Base-by-base conservation (phyloP, 1,139 yeast genomes). In the Geotrichum carabidarum region DNA sequence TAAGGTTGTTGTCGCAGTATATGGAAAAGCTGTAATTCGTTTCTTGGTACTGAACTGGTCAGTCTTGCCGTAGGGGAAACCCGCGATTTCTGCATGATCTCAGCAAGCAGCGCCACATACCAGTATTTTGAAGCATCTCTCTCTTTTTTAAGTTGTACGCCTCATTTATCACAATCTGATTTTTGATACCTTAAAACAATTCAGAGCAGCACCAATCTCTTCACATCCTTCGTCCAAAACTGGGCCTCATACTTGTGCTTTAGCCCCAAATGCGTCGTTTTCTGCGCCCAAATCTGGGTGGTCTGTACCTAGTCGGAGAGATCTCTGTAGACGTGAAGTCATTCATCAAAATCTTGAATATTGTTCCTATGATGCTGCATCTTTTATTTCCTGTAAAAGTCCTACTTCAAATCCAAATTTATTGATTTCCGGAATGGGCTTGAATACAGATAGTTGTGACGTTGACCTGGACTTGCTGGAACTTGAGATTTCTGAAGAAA, bases 21-120 rank as follows among this genome's bases (percentile, higher is more conserved):
- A 90, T 64, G 89, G 89, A 51, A 80, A 84, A 35, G 94, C 95
- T 31, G 94, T 96, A 5, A 90, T 88, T 71, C 96, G 4, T 85
- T 86, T 65, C 90, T 91, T 53, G 94, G 94, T 63, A 81, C 86
- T 53, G 95, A 87, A 71, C 76, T 86, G 65, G 84, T 85, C 57
- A 94, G 94, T 54, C 74, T 89, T 60, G 90, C 95, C 15, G 90
- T 95, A 37, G 89, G 94, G 14, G 96, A 89, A 71, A 82, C 95
- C 47, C 76, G 76, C 46, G 82, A 86, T 68, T 95, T 95, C 51
- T 76, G 85, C 68, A 77, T 75, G 63, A 73, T 85, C 8, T 75
- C 86, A 54, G 89, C 91, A 55, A 22, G 27, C 57, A 72, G 75
- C 57, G 89, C 90, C 38, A 80, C 81, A 59, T 84, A 83, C 67